phyloP scores from a whole-genome alignment of 2,329 filamentous ascomycete species.

The Penicillium occitanis region DNA sequence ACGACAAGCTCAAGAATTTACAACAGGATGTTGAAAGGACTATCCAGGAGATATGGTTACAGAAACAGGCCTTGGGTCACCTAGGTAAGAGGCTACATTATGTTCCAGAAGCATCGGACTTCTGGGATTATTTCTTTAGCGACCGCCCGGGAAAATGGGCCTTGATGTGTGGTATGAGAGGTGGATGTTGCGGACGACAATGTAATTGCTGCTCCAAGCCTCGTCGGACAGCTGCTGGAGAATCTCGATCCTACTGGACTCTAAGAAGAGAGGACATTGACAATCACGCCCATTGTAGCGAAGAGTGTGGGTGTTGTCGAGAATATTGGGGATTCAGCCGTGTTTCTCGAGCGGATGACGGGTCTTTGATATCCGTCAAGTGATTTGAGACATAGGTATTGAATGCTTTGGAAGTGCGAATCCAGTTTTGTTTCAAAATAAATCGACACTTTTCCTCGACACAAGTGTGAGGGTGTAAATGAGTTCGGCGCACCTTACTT shows the following conservation, averaged over 20 bases:
- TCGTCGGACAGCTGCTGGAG: conserved; percentile 5
- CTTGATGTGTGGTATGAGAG: not conserved
- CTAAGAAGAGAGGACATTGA: not conserved
- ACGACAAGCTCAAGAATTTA: not conserved
- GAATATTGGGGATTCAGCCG: conserved; percentile 6
- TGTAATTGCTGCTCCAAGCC: not conserved
- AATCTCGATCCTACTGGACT: not conserved
- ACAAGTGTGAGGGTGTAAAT: too few relatives aligned
- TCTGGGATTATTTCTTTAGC: not conserved
- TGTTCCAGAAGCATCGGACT: not conserved
- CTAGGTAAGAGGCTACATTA: not conserved
- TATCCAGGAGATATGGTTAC: conserved; percentile 4
- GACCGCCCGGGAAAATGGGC: not conserved
- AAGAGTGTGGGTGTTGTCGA: conserved; percentile 5
- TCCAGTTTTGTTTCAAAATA: too few relatives aligned
- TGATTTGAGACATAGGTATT: not conserved
- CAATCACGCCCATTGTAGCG: not conserved
- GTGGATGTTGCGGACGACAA: not conserved
- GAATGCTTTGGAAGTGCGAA: too few relatives aligned
- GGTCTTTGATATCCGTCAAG: not conserved
- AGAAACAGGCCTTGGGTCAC: not conserved
- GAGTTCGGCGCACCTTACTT: too few relatives aligned
- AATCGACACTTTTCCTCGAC: too few relatives aligned
- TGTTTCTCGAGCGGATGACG: conserved; percentile 1
- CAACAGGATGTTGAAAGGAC: not conserved